Evolutionary conservation across 129 eudicot species (phyloP).

Genomic region (Solidago caesia): DNA sequence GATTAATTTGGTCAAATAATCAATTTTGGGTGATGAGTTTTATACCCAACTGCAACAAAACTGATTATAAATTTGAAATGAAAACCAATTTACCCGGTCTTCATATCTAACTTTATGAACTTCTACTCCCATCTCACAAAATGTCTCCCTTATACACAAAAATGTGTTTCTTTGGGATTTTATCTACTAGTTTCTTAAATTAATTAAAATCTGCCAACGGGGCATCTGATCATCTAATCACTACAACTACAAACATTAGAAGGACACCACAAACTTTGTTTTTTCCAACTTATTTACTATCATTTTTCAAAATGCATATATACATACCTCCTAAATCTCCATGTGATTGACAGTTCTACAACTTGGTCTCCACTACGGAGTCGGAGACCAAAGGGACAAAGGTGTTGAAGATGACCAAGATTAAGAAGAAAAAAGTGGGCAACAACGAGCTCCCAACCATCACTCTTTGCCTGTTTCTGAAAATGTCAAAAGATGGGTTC

Average conservation of each 20-base stretch:
- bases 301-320: not conserved
- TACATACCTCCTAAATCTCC: not conserved
- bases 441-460: slow-evolving; percentile 58
- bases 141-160: not conserved
- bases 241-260: not conserved
- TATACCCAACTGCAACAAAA: not conserved
- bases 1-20: not conserved
- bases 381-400: slow-evolving; percentile 47
- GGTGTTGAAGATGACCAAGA: slow-evolving; percentile 60
- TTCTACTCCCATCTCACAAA: not conserved
- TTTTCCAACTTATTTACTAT: not conserved
- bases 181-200: not conserved
- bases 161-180: not conserved
- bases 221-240: not conserved
- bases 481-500: slow-evolving; percentile 82
- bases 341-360: slow-evolving; percentile 62
- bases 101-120: not conserved
- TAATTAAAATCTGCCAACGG: not conserved
- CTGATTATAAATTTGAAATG: not conserved
- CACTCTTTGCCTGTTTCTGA: slow-evolving; percentile 79
- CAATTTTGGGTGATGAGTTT: not conserved
- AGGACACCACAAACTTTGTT: not conserved
- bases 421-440: slow-evolving; percentile 65
- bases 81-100: not conserved
- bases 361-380: slow-evolving; percentile 65